Evolutionary conservation across 2,329 filamentous ascomycete species (phyloP).

Genomic region (Diaporthe eres): DNA sequence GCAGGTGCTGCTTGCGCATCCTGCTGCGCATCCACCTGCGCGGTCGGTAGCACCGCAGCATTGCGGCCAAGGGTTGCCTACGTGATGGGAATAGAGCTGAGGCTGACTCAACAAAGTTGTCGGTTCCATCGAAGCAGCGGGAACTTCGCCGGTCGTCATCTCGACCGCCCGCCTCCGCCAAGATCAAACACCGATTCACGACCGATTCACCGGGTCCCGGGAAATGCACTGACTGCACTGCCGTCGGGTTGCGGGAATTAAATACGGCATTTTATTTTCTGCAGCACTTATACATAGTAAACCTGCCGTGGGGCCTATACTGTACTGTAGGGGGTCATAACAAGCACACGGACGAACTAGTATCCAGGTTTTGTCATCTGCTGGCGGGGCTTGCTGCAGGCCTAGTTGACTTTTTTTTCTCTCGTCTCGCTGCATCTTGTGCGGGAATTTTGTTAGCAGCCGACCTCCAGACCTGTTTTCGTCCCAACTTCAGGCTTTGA

Average conservation of each 20-base stretch:
- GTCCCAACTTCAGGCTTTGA: not conserved
- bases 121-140: not conserved
- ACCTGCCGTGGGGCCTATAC: not conserved
- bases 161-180: constrained; percentile 1
- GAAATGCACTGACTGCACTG: not conserved
- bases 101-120: constrained; percentile 32
- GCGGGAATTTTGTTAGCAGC: not conserved
- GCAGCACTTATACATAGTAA: not conserved
- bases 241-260: constrained; percentile 18
- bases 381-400: constrained; percentile 4
- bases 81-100: not conserved
- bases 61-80: not conserved
- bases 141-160: not conserved
- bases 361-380: constrained; percentile 14
- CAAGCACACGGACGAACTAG: not conserved
- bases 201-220: constrained; percentile 5
- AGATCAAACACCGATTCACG: not conserved
- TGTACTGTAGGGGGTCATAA: not conserved
- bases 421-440: not conserved
- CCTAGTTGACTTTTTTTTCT: not conserved
- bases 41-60: constrained; percentile 14
- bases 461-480: not conserved
- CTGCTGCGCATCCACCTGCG: constrained; percentile 10
- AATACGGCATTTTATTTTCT: not conserved
- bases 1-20: constrained; percentile 7